Evolutionary conservation across 2,329 filamentous ascomycete genomes (phyloP).

Genomic region (Rosellinia necatrix): DNA sequence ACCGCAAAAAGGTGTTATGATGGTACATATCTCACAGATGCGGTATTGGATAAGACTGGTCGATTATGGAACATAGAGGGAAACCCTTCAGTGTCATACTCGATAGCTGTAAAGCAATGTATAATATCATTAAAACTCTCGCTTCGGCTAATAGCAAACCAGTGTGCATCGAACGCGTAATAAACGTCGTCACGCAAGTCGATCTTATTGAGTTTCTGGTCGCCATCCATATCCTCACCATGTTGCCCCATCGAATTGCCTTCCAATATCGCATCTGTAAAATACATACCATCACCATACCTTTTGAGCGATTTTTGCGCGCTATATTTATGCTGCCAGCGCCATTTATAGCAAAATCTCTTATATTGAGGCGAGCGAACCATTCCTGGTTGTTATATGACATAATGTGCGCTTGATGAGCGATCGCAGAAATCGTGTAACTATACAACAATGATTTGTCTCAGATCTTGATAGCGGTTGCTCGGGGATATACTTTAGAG

Average conservation of each 20-base stretch:
- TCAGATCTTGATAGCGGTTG: neutral
- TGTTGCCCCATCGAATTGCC: neutral
- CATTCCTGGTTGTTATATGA: neutral
- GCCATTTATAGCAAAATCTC: neutral
- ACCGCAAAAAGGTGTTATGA: neutral
- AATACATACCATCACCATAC: neutral
- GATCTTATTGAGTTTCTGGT: neutral
- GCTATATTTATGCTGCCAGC: neutral
- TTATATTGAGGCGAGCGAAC: neutral
- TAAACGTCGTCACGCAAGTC: neutral
- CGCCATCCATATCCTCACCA: neutral
- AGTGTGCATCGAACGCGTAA: neutral
- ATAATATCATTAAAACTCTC: neutral
- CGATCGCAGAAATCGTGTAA: neutral
- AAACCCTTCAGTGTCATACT: neutral
- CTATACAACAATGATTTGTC: neutral
- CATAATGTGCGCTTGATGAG: neutral
- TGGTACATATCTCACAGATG: neutral
- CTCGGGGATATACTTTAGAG: neutral
- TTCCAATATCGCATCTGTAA: neutral
- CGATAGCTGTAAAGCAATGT: neutral
- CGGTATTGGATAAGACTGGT: neutral
- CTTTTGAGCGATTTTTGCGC: neutral
- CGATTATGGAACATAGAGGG: neutral
- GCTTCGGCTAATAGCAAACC: neutral